Evolutionary conservation across 352 stramenopile species (phyloP).

Genomic region (Pythium pyrilobum): DNA sequence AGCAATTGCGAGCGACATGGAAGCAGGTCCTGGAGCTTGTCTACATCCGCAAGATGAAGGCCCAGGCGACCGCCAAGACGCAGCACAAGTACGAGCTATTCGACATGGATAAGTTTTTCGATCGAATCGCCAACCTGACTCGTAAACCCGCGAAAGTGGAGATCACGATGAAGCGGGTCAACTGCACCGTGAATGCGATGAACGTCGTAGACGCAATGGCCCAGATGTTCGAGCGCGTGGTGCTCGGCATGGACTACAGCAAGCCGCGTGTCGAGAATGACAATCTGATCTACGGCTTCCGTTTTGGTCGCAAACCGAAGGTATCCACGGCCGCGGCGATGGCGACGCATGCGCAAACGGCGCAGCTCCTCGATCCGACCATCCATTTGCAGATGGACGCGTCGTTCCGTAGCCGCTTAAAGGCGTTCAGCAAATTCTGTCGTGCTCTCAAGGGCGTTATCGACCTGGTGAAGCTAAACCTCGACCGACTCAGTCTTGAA

Average conservation of each 20-base stretch:
- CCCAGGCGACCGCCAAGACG: constrained; percentile 1
- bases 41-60: constrained; percentile 53
- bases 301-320: constrained; percentile 53
- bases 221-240: constrained; percentile 56
- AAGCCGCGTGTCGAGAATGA: constrained; percentile 45
- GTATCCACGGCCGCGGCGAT: constrained; percentile 30
- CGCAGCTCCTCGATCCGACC: constrained; percentile 36
- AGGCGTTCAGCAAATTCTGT: constrained; percentile 59
- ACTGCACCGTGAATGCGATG: constrained; percentile 49
- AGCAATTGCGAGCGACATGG: constrained; percentile 38
- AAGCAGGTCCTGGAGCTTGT: constrained; percentile 50
- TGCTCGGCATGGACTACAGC: constrained; percentile 57
- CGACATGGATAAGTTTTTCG: constrained; percentile 50
- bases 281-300: constrained; percentile 62
- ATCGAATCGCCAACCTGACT: constrained; percentile 37
- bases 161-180: constrained; percentile 45
- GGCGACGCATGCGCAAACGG: constrained; percentile 19
- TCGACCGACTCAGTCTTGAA: constrained; percentile 48
- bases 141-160: constrained; percentile 46
- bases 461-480: constrained; percentile 51
- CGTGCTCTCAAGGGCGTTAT: constrained; percentile 42
- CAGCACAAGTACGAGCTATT: constrained; percentile 46
- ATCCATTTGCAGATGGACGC: constrained; percentile 39
- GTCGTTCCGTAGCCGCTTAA: constrained; percentile 38
- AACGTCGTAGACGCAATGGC: constrained; percentile 55